Evolutionary conservation across 2,329 filamentous ascomycete genomes (phyloP).

Genomic region (Fusarium palustre): DNA sequence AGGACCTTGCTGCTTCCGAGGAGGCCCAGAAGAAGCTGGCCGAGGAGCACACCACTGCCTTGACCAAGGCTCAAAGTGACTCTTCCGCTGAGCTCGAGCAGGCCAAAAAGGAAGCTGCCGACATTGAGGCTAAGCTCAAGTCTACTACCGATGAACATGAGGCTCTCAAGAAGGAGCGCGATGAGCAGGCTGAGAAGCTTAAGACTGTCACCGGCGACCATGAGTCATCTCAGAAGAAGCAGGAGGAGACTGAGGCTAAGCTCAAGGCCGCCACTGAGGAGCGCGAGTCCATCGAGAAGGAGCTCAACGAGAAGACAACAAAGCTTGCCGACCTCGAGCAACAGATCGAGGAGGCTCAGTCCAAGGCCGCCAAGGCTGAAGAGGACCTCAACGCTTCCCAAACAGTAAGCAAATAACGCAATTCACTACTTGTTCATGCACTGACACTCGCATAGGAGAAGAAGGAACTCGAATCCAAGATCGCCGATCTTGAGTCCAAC

Average conservation of each 20-base stretch:
- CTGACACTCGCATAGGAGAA: constrained; percentile 43
- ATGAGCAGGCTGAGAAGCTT: constrained; percentile 40
- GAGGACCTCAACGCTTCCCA: constrained; percentile 52
- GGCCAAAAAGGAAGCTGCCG: constrained; percentile 30
- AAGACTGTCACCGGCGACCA: constrained; percentile 31
- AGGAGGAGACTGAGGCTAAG: constrained; percentile 42
- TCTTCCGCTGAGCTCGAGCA: constrained; percentile 40
- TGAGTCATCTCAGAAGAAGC: constrained; percentile 36
- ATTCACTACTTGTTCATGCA: not conserved
- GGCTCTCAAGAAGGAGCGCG: constrained; percentile 40
- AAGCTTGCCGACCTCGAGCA: constrained; percentile 49
- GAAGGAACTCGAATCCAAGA: constrained; percentile 36
- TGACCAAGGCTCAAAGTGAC: constrained; percentile 44
- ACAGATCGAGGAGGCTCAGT: constrained; percentile 51
- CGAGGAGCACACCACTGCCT: constrained; percentile 37
- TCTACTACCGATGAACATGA: constrained; percentile 39
- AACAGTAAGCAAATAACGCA: constrained; percentile 44
- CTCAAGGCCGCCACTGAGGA: constrained; percentile 47
- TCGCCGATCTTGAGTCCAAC: constrained; percentile 33
- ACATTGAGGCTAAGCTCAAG: constrained; percentile 47
- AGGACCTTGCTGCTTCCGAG: constrained; percentile 45
- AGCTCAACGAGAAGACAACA: constrained; percentile 48
- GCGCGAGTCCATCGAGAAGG: constrained; percentile 46
- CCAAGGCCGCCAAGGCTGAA: constrained; percentile 53
- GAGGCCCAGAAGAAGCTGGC: constrained; percentile 45